phyloP scores from a whole-genome alignment of 176 grass and related monocot genomes.

The Aegilops tauschii region DNA sequence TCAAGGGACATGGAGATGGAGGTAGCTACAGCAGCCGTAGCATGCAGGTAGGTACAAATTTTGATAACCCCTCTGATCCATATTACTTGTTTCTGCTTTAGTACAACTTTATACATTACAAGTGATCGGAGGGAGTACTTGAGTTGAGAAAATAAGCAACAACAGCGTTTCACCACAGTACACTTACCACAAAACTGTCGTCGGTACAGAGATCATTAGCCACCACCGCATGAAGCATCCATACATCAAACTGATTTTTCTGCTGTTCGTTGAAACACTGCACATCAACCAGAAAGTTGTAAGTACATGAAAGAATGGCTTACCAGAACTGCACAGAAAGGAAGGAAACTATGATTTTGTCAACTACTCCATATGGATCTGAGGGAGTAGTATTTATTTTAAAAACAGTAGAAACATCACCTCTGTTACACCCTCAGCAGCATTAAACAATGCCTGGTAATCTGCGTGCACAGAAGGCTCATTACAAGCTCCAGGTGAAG shows the following conservation, averaged over 20 bases:
- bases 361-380: neutral
- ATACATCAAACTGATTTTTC: constrained; percentile 70
- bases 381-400: neutral
- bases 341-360: neutral
- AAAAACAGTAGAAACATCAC: constrained; percentile 39
- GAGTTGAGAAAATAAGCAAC: neutral
- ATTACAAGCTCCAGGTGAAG: constrained; percentile 60
- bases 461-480: constrained; percentile 55
- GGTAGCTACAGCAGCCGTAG: neutral
- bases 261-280: constrained; percentile 75
- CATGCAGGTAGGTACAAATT: neutral
- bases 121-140: neutral
- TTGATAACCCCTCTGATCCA: too few relatives aligned
- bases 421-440: constrained; percentile 62
- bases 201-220: constrained; percentile 98
- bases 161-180: neutral
- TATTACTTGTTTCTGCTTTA: neutral
- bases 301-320: constrained; percentile 3
- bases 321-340: constrained; percentile 4
- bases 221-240: constrained; percentile 76
- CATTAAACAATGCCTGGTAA: constrained; percentile 64
- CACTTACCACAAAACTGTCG: constrained; percentile 97
- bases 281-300: constrained; percentile 23
- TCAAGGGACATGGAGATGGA: neutral
- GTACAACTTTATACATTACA: neutral